These are phyloP conservation scores for Rubroboletus pulcherrimus DNA, from an alignment of 768 basidiomycete genomes.

Conservation along the genomic window DNA sequence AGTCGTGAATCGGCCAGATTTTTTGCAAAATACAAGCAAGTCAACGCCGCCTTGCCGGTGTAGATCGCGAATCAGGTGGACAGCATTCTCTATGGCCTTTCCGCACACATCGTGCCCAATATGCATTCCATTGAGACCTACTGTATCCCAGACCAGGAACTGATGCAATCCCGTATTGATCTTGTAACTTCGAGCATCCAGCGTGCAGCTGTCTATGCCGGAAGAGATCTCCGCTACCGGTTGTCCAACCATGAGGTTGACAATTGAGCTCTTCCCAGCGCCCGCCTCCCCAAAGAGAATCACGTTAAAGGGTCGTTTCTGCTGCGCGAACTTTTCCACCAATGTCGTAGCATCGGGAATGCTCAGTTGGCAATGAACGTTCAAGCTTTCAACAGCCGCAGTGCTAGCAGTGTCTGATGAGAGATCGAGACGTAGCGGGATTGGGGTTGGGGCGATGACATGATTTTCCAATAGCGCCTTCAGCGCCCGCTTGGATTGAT, in stretches of 20 bases:
- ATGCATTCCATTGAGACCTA: constrained; percentile 25
- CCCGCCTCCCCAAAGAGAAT: constrained; percentile 42
- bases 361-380: constrained; percentile 10
- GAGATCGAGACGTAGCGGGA: constrained; percentile 16
- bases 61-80: constrained; percentile 29
- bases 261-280: constrained; percentile 38
- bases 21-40: constrained; percentile 38
- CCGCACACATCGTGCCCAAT: constrained; percentile 3
- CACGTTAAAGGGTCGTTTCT: constrained; percentile 23
- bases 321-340: constrained; percentile 9
- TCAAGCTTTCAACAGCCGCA: constrained; percentile 7
- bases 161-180: constrained; percentile 16
- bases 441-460: constrained; percentile 8
- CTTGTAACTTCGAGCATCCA: constrained; percentile 24
- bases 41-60: constrained; percentile 32
- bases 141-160: constrained; percentile 33
- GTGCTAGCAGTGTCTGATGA: constrained; percentile 1
- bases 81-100: constrained; percentile 25
- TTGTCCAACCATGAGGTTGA: constrained; percentile 36
- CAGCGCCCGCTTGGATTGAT: constrained; percentile 14
- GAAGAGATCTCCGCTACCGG: constrained; percentile 24
- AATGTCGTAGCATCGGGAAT: constrained; percentile 9
- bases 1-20: constrained; percentile 27
- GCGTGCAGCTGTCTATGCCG: constrained; percentile 32
- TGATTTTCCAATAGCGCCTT: constrained; percentile 6